Percentiles rank a stretch among this genome's conserved stretches.
These are phyloP conservation scores for Colletotrichum cordylinicola DNA, from an alignment of 2,329 filamentous ascomycete species.

Conservation along the genomic window DNA sequence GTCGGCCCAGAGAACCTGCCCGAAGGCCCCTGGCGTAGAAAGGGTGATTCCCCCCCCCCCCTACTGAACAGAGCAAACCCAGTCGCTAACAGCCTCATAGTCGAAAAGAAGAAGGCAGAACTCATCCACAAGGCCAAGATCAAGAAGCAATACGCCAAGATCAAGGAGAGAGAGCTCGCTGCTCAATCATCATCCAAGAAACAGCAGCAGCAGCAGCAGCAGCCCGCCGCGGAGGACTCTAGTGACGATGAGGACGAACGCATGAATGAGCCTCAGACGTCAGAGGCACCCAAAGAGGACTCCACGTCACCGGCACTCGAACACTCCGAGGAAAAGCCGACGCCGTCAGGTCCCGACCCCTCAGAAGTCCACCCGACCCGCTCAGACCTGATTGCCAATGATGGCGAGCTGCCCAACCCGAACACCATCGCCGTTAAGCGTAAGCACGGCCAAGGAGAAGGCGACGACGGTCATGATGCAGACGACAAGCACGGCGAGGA, in stretches of 20 bases:
- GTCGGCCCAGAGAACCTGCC: slow-evolving; percentile 91
- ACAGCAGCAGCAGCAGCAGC: background rate
- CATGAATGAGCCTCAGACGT: slow-evolving; percentile 8
- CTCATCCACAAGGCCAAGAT: slow-evolving; percentile 93
- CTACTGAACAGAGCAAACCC: background rate
- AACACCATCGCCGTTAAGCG: slow-evolving; percentile 21
- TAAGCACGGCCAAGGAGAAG: background rate
- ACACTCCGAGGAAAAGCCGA: background rate
- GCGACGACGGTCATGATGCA: background rate
- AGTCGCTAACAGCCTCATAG: slow-evolving; percentile 45
- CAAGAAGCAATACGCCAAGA: slow-evolving; percentile 89
- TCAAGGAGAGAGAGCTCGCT: slow-evolving; percentile 68
- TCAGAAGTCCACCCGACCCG: slow-evolving; percentile 45
- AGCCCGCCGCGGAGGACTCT: slow-evolving; percentile 17
- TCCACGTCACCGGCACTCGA: background rate
- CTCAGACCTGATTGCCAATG: slow-evolving; percentile 42
- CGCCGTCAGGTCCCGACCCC: slow-evolving; percentile 6
- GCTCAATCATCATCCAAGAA: slow-evolving; percentile 19
- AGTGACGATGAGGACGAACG: slow-evolving; percentile 24
- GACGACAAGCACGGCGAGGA: background rate
- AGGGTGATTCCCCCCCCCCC: slow-evolving; percentile 50
- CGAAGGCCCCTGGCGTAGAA: slow-evolving; percentile 86
- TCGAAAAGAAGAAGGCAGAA: slow-evolving; percentile 86
- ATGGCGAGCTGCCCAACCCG: slow-evolving; percentile 24
- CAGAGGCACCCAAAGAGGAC: slow-evolving; percentile 28